phyloP scores from a whole-genome alignment of 345 rosid genomes.

The Psidium friedrichsthalianum region DNA sequence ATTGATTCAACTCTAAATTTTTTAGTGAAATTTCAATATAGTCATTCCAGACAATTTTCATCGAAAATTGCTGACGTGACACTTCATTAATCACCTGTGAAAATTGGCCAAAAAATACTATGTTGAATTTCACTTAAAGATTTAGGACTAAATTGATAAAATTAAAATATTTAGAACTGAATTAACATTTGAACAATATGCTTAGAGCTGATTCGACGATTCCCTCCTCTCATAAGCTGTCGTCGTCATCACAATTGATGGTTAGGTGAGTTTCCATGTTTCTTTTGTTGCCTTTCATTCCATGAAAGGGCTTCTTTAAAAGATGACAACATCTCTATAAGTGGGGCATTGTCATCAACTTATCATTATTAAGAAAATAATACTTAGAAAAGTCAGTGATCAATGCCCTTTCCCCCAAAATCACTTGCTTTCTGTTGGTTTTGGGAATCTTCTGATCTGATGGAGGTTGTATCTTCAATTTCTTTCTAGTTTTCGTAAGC shows the following conservation, averaged over 20 bases:
- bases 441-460: background rate
- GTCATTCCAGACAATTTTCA: fast-evolving
- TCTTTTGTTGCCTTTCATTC: background rate
- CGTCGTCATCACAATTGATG: background rate
- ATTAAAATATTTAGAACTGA: fast-evolving
- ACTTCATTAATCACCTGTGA: fast-evolving
- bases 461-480: background rate
- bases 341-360: background rate
- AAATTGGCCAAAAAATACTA: background rate
- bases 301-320: background rate
- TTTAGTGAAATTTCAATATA: background rate
- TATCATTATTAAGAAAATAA: background rate
- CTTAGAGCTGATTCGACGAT: background rate
- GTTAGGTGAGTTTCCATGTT: background rate
- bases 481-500: background rate
- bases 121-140: background rate
- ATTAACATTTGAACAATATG: fast-evolving
- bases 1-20: fast-evolving
- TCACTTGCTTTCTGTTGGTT: background rate
- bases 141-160: background rate
- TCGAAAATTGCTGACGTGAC: fast-evolving
- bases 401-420: background rate
- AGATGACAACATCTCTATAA: background rate
- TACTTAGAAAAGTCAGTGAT: background rate
- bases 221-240: background rate